Percentiles rank a stretch among this genome's conserved stretches.
Conservation (phyloP, 148 eudicot species). For the Rhododendron kiyosumense region DNA sequence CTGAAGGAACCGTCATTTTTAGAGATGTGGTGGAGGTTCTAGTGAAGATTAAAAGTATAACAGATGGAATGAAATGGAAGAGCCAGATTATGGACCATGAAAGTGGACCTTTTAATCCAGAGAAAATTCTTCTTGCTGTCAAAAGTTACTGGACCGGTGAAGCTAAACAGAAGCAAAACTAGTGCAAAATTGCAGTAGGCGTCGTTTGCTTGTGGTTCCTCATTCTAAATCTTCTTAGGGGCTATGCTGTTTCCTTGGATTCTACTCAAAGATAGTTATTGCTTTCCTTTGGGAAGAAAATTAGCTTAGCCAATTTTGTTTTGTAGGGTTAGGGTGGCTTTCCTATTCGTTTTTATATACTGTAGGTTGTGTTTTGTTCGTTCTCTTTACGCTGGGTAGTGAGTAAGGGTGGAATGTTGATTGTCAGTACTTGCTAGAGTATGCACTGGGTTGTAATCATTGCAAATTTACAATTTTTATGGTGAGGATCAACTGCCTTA, state of each 20-base stretch:
- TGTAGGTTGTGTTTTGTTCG: neutral
- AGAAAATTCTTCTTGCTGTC: slow-evolving; percentile 64
- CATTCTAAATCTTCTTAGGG: neutral
- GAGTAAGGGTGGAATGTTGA: neutral
- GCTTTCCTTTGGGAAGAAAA: neutral
- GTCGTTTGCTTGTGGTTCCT: neutral
- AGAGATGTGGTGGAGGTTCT: slow-evolving; percentile 67
- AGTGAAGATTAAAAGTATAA: slow-evolving; percentile 50
- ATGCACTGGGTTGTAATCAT: neutral
- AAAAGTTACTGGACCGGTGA: slow-evolving; percentile 82
- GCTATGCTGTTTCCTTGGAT: neutral
- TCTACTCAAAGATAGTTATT: neutral
- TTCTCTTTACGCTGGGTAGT: neutral
- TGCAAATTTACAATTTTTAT: neutral
- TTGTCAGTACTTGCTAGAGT: neutral
- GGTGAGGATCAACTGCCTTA: neutral
- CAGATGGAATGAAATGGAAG: slow-evolving; percentile 69
- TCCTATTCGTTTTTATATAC: neutral
- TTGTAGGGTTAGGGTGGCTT: neutral
- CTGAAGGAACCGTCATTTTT: slow-evolving; percentile 75
- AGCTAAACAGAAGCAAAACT: slow-evolving; percentile 22
- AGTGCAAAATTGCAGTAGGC: neutral
- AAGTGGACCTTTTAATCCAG: slow-evolving; percentile 73
- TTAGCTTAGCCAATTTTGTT: neutral
- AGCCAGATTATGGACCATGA: slow-evolving; percentile 66